Percentiles rank a stretch among this genome's conserved stretches.
These are phyloP conservation scores for Trichoderma lentiforme DNA, from an alignment of 2,329 filamentous ascomycete species.

Conservation along the genomic window DNA sequence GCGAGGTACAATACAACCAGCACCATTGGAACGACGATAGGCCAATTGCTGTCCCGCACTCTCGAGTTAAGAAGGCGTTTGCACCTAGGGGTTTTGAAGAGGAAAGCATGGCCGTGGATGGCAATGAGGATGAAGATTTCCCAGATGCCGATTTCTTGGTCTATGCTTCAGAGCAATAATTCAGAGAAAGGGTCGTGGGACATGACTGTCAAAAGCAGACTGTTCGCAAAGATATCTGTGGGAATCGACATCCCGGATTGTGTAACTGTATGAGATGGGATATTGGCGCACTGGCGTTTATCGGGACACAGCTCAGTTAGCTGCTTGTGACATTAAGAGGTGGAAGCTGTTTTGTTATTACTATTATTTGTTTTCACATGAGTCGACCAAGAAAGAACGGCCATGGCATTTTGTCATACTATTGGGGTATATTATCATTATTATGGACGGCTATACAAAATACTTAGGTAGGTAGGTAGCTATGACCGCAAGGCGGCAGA, in stretches of 20 bases:
- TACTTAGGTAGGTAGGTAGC: background rate
- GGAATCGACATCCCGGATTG: background rate
- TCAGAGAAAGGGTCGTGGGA: slow-evolving; percentile 44
- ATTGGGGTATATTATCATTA: background rate
- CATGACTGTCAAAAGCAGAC: background rate
- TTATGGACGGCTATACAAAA: background rate
- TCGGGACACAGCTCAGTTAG: background rate
- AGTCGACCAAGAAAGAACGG: too few species aligned
- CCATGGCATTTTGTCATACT: background rate
- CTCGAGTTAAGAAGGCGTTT: slow-evolving; percentile 29
- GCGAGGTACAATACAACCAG: background rate
- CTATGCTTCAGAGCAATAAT: slow-evolving; percentile 32
- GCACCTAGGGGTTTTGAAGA: slow-evolving; percentile 34
- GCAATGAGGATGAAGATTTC: slow-evolving; percentile 49
- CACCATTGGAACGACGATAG: slow-evolving; percentile 35
- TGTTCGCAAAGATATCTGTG: background rate
- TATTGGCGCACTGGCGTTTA: slow-evolving; percentile 1
- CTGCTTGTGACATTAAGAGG: background rate
- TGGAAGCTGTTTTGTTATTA: background rate
- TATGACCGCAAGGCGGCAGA: background rate
- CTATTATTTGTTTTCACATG: background rate
- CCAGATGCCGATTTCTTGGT: slow-evolving; percentile 67
- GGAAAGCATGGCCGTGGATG: slow-evolving; percentile 44
- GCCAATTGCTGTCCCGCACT: slow-evolving; percentile 47
- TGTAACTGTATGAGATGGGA: background rate